These are phyloP conservation scores for Cystobasidiaceae sp. DNA, from an alignment of 1,284 basidiomycete genomes.

Conservation along the genomic window DNA sequence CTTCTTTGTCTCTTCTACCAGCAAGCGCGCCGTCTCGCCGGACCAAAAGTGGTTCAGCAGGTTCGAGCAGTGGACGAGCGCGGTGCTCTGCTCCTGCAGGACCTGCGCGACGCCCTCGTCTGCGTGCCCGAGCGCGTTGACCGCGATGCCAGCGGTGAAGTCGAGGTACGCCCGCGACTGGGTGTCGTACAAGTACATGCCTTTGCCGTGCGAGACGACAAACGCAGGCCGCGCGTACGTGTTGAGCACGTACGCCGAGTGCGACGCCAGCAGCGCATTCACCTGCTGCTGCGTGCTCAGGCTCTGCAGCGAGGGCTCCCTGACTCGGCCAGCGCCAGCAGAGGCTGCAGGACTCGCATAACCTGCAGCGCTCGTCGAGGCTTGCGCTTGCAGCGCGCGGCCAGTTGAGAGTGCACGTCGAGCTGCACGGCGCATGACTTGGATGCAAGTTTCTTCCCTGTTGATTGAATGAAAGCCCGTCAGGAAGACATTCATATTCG, in stretches of 20 bases:
- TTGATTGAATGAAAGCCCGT: too few species aligned
- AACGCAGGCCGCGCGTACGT: constrained; percentile 77
- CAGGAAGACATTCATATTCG: too few species aligned
- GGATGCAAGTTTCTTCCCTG: too few species aligned
- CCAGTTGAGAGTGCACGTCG: too few species aligned
- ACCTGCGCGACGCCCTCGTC: constrained; percentile 53
- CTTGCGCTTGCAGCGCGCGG: too few species aligned
- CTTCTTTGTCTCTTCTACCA: constrained; percentile 59
- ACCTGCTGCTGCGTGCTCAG: constrained; percentile 15
- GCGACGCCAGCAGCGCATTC: constrained; percentile 43
- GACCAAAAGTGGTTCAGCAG: constrained; percentile 89
- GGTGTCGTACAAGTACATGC: constrained; percentile 76
- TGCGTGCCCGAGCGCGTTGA: constrained; percentile 87
- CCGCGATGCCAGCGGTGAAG: constrained; percentile 95
- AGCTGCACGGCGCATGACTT: too few species aligned
- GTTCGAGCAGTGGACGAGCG: constrained; percentile 82
- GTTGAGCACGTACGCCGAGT: constrained; percentile 54
- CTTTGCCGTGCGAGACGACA: constrained; percentile 69
- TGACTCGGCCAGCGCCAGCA: too few species aligned
- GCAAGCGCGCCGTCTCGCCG: constrained; percentile 68
- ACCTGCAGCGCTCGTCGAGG: too few species aligned
- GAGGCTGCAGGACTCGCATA: too few species aligned
- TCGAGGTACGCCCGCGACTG: constrained; percentile 81
- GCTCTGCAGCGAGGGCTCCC: too few species aligned
- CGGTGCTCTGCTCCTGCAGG: constrained; percentile 62